Evolutionary conservation across 2,329 filamentous ascomycete genomes (phyloP).

Genomic region (Aspergillus sp.): DNA sequence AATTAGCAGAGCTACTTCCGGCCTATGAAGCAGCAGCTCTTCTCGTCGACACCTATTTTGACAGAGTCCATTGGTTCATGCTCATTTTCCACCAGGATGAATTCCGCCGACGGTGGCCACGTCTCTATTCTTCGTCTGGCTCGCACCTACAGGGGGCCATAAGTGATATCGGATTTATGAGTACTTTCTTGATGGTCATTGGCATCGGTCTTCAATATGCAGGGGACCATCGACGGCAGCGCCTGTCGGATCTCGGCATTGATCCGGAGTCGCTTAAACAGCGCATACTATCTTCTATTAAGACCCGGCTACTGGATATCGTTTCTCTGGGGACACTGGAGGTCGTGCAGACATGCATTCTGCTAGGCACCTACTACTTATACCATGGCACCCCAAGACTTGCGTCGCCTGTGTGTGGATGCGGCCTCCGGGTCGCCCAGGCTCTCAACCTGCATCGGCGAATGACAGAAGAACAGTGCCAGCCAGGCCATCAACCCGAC

Average conservation of each 20-base stretch:
- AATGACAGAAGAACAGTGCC: neutral
- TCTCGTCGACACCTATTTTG: constrained; percentile 39
- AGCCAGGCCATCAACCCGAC: neutral
- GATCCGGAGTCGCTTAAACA: constrained; percentile 8
- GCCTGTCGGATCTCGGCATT: constrained; percentile 6
- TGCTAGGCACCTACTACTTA: constrained; percentile 40
- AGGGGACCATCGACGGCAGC: constrained; percentile 9
- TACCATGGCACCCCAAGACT: constrained; percentile 36
- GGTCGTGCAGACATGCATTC: constrained; percentile 33
- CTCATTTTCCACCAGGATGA: constrained; percentile 37
- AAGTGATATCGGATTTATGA: constrained; percentile 13
- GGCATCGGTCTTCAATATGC: constrained; percentile 24
- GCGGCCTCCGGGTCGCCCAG: constrained; percentile 35
- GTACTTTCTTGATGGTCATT: constrained; percentile 23
- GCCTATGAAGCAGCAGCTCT: constrained; percentile 19
- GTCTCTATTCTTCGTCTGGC: constrained; percentile 9
- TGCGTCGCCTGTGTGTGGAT: constrained; percentile 42
- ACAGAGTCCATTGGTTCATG: constrained; percentile 42
- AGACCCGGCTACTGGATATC: constrained; percentile 21
- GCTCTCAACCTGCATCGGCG: constrained; percentile 34
- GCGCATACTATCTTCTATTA: constrained; percentile 14
- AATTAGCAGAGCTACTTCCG: constrained; percentile 20
- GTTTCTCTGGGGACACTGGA: constrained; percentile 26
- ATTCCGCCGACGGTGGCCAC: constrained; percentile 24
- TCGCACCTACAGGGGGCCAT: neutral